Evolutionary conservation across 129 eudicot genomes (phyloP), one percentile per base, ranked within the genome.

Genomic region (Gnaphalium uliginosum): DNA sequence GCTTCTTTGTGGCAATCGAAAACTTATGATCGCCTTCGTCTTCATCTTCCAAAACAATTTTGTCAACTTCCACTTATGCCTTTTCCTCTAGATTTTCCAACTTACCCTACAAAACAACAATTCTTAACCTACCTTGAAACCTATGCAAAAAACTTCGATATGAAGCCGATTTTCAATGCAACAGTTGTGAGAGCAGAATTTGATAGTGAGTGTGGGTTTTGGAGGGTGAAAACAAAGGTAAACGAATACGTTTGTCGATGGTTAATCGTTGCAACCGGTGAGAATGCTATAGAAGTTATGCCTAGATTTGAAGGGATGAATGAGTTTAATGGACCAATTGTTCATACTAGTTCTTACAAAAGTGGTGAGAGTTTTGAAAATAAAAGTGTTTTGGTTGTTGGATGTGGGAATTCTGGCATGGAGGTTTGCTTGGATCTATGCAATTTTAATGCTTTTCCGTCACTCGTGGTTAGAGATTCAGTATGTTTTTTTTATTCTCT

Each of bases 401-500:
- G 92, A 1, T 86, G 96, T 79, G 91, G 96, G 10, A 89, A 89
- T 81, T 89, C 96, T 1, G 96, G 96, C 66, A 89, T 89, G 92
- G 96, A 89, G 78, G 88, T 89, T 30, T 83, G 85, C 79, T 79
- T 89, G 81, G 96, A 89, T 75, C 88, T 89, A 0, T 83, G 88
- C 82, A 89, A 87, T 76, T 76, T 66, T 78, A 77, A 85, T 83
- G 96, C 92, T 77, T 75, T 41, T 21, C 92, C 96, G 46, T 87
- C 96, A 29, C 78, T 89, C 27, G 96, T 89, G 30, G 88, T 87
- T 85, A 79, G 96, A 66, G 86, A 78, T 75, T 81, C 92, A 0
- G 96, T 90, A 83, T 62, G 89, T 76, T 35, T 19, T 59, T n/a
- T 24, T 22, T 63, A 56, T 59, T 24, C 27, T 66, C 35, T 69